Percentiles rank a stretch among this genome's conserved stretches.
phyloP scores from a whole-genome alignment of 1,284 basidiomycete species.

The Sporisorium sorghi region DNA sequence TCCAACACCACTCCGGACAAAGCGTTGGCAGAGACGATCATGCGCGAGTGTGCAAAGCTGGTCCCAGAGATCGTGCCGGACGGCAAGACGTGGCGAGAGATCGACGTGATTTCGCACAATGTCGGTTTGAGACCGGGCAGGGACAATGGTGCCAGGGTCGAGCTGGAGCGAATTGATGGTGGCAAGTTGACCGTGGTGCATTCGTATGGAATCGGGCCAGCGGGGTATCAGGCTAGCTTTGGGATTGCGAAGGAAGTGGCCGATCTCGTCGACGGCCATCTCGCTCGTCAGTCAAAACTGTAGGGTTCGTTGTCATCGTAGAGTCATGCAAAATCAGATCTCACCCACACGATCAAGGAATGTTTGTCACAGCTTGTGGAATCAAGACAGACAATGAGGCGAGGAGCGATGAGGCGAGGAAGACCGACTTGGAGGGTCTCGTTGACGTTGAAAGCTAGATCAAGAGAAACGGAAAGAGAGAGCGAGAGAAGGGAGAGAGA shows the following conservation, averaged over 20 bases:
- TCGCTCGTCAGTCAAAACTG: neutral
- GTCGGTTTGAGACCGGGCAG: constrained; percentile 57
- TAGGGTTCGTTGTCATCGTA: too few species aligned
- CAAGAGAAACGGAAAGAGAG: too few species aligned
- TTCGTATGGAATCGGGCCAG: constrained; percentile 61
- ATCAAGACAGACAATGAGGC: too few species aligned
- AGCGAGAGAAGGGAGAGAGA: too few species aligned
- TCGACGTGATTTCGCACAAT: constrained; percentile 54
- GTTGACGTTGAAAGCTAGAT: too few species aligned
- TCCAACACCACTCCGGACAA: constrained; percentile 68
- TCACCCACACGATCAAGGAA: too few species aligned
- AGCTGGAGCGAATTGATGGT: constrained; percentile 24
- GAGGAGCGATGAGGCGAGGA: too few species aligned
- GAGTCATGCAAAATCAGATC: too few species aligned
- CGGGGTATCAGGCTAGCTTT: constrained; percentile 63
- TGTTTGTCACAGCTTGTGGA: too few species aligned
- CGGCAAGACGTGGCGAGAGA: constrained; percentile 45
- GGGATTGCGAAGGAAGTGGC: constrained; percentile 64
- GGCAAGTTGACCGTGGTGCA: constrained; percentile 45
- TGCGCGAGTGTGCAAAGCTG: constrained; percentile 68
- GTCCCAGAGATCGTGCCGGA: constrained; percentile 54
- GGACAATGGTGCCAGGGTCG: constrained; percentile 54
- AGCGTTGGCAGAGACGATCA: constrained; percentile 71
- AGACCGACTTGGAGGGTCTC: too few species aligned
- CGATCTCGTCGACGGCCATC: constrained; percentile 37